Conservation (phyloP, 257 asterid genomes). For the Ophiorrhiza pumila region DNA sequence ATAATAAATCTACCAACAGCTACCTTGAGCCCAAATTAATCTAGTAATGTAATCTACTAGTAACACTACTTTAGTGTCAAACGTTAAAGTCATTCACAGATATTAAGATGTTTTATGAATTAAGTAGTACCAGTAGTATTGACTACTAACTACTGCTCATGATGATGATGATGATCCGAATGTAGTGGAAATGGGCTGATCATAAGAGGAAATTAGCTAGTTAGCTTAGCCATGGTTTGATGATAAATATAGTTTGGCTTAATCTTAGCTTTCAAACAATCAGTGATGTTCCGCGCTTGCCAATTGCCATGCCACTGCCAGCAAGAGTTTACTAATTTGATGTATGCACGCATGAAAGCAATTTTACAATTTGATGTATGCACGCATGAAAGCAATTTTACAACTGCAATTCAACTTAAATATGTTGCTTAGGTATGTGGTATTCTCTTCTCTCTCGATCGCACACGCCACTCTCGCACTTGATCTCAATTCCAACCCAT, state of each 20-base stretch:
- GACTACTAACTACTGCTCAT: too few species aligned
- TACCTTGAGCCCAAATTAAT: too few species aligned
- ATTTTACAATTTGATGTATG: conserved; percentile 39
- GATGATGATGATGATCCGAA: too few species aligned
- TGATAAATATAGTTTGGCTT: neutral
- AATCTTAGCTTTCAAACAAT: conserved; percentile 53
- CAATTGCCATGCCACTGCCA: conserved; percentile 4
- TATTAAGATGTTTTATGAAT: neutral
- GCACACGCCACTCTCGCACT: too few species aligned
- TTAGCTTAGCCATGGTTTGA: neutral
- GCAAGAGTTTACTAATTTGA: conserved; percentile 7
- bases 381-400: conserved; percentile 38
- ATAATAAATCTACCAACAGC: too few species aligned
- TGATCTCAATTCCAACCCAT: neutral
- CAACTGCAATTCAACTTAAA: conserved; percentile 29
- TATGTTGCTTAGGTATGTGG: conserved; percentile 3
- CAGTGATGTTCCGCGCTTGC: conserved; percentile 16
- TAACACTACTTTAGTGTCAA: too few species aligned
- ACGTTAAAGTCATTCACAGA: neutral
- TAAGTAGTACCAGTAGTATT: too few species aligned
- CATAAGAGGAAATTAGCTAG: neutral
- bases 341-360: conserved; percentile 36
- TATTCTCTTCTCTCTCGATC: neutral
- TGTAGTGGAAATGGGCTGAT: neutral
- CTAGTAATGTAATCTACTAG: too few species aligned